phyloP scores from a whole-genome alignment of 2,329 filamentous ascomycete species.

The Fusarium sororula region DNA sequence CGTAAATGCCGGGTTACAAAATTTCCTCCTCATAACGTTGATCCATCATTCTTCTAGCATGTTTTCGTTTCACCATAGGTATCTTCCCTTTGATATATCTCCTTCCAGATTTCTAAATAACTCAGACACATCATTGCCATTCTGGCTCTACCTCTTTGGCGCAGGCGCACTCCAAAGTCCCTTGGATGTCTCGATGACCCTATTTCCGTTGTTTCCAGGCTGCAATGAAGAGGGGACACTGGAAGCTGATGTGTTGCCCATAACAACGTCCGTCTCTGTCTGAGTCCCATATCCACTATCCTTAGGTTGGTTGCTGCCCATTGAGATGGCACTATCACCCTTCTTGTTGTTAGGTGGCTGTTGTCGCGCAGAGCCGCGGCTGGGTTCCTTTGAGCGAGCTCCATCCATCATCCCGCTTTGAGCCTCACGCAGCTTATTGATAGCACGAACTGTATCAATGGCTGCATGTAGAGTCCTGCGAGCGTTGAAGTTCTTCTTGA shows the following conservation, averaged over 20 bases:
- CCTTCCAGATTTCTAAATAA: not conserved
- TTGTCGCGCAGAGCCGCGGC: slow-evolving; percentile 44
- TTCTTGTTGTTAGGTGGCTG: slow-evolving; percentile 43
- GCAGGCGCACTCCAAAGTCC: slow-evolving; percentile 64
- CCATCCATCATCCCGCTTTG: slow-evolving; percentile 71
- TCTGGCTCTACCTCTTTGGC: slow-evolving; percentile 37
- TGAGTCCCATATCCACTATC: slow-evolving; percentile 62
- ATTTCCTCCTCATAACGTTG: not conserved
- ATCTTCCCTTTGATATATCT: not conserved
- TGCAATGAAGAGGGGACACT: slow-evolving; percentile 61
- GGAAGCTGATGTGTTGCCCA: slow-evolving; percentile 54
- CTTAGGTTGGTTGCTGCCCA: slow-evolving; percentile 46
- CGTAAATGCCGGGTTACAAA: not conserved
- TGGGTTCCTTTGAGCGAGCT: slow-evolving; percentile 61
- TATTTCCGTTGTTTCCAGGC: slow-evolving; percentile 64
- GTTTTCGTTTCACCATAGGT: not conserved
- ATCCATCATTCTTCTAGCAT: not conserved
- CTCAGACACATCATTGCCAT: not conserved
- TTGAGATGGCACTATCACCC: slow-evolving; percentile 57
- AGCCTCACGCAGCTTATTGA: slow-evolving; percentile 75
- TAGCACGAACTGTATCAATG: slow-evolving; percentile 75
- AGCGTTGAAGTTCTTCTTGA: slow-evolving; percentile 80
- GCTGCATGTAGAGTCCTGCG: slow-evolving; percentile 74
- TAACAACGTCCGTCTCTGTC: slow-evolving; percentile 51
- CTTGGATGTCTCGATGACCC: slow-evolving; percentile 70